Evolutionary conservation across 352 stramenopile species (phyloP), one percentile per base, ranked within the genome.

Genomic region (Phytophthora capsici): DNA sequence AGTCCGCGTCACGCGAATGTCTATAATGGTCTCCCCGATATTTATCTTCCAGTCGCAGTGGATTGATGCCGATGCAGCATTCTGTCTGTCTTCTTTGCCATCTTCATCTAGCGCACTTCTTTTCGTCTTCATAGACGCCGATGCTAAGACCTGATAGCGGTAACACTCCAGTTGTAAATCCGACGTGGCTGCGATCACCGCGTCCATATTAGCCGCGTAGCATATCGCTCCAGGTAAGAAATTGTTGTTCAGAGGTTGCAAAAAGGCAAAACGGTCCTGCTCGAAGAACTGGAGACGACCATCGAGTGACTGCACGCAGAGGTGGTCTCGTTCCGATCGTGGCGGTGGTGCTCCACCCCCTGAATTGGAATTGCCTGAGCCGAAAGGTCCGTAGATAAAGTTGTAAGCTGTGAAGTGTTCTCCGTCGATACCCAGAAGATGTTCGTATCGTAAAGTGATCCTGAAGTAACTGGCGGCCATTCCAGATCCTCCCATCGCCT

Each of bases 261-360:
- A 63, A 71, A 97, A 98, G 2, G 89, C 85, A 63, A 94, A 87
- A 2, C 87, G 78, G 44, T 97, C 91, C 57, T 97, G 92, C 64
- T 98, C 90, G 44, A 97, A 97, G 50, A 98, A 92, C 63, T 97
- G 88, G n/a, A 98, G 70, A 4, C 90, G 77, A 0, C 92, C 89
- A 65, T 98, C 92, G 41, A 98, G 83, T 37, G 86, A 94, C 70
- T 97, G 92, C 7, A 98, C 90, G n/a, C 86, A 93, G 4, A 98
- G 63, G 54, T 96, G 86, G 46, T 98, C 90, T 4, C 80, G 71
- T 10, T 89, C 78, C 0, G 57, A 53, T 6, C 64, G 51, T 28
- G 49, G 50, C 13, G 48, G 57, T 34, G 28, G 8, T 1, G 65
- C 40, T 8, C 30, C 46, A 40, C 43, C 48, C 19, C 61, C 66